These are phyloP conservation scores for Candida sp. DNA, from an alignment of 1,139 yeast genomes.

Conservation along the genomic window DNA sequence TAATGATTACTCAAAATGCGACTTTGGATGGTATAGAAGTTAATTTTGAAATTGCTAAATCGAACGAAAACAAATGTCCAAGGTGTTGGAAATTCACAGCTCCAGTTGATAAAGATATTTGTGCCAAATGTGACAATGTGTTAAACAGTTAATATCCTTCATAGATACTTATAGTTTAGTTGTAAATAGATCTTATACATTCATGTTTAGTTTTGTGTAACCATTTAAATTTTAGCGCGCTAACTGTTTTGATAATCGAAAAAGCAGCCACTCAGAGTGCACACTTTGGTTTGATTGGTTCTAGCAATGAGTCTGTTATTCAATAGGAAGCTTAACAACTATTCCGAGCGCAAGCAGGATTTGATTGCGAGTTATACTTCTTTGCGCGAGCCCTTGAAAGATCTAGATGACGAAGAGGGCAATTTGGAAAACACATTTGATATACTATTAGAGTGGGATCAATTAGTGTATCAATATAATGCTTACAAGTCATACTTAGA, in stretches of 20 bases:
- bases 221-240: neutral
- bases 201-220: neutral
- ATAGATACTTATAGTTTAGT: too few species aligned
- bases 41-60: constrained; percentile 37
- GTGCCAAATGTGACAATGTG: constrained; percentile 60
- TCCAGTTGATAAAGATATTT: constrained; percentile 47
- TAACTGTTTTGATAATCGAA: neutral
- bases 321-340: constrained; percentile 15
- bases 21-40: constrained; percentile 24
- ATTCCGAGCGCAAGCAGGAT: constrained; percentile 15
- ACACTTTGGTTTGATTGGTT: neutral
- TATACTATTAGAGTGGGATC: constrained; percentile 19
- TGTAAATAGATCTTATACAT: neutral
- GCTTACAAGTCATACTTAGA: constrained; percentile 15
- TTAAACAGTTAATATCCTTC: constrained; percentile 3
- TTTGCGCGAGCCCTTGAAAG: constrained; percentile 11
- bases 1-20: constrained; percentile 7
- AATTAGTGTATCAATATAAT: constrained; percentile 19
- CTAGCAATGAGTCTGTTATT: constrained; percentile 2
- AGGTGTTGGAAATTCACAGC: constrained; percentile 89
- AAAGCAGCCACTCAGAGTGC: too few species aligned
- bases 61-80: constrained; percentile 67
- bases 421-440: constrained; percentile 13
- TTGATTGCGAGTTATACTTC: constrained; percentile 13
- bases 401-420: constrained; percentile 9